These are phyloP conservation scores for Ammopiptanthus mongolicus DNA, from an alignment of 306 rosid genomes.

Conservation along the genomic window DNA sequence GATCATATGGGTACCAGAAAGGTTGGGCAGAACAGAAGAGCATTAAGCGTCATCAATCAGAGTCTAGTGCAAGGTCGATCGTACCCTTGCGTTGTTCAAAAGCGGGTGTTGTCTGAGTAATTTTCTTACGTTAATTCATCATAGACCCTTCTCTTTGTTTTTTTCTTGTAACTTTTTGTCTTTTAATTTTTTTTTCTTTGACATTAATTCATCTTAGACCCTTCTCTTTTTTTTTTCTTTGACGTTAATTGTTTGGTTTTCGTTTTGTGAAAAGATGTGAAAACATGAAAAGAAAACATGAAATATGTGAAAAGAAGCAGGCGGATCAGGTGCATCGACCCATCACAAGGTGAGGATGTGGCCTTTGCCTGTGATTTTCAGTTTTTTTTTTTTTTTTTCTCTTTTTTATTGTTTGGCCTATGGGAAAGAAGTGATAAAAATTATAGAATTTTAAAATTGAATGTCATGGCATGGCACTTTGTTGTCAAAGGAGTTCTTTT, in stretches of 20 bases:
- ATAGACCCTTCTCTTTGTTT: background rate
- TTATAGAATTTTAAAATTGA: background rate
- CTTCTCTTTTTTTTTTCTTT: background rate
- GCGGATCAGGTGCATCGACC: slow-evolving; percentile 66
- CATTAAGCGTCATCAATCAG: slow-evolving; percentile 47
- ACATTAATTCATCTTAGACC: background rate
- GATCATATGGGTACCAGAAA: slow-evolving; percentile 30
- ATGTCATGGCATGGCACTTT: background rate
- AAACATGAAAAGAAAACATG: slow-evolving; percentile 51
- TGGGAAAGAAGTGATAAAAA: background rate
- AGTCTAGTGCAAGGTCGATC: slow-evolving; percentile 38
- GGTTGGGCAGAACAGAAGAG: slow-evolving; percentile 52
- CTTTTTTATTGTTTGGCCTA: background rate
- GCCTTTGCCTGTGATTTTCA: background rate
- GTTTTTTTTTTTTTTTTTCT: background rate
- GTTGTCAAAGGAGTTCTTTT: background rate
- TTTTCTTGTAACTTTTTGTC: background rate
- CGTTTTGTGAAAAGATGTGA: background rate
- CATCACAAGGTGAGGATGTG: slow-evolving; percentile 47
- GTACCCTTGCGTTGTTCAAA: slow-evolving; percentile 63
- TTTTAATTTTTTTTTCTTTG: no score
- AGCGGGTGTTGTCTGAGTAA: slow-evolving; percentile 54
- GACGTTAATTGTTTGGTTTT: background rate
- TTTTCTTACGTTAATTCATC: background rate
- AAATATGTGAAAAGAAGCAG: slow-evolving; percentile 57